Base-by-base conservation (phyloP, 495 filamentous ascomycete genomes). In the Tuber brumale region DNA sequence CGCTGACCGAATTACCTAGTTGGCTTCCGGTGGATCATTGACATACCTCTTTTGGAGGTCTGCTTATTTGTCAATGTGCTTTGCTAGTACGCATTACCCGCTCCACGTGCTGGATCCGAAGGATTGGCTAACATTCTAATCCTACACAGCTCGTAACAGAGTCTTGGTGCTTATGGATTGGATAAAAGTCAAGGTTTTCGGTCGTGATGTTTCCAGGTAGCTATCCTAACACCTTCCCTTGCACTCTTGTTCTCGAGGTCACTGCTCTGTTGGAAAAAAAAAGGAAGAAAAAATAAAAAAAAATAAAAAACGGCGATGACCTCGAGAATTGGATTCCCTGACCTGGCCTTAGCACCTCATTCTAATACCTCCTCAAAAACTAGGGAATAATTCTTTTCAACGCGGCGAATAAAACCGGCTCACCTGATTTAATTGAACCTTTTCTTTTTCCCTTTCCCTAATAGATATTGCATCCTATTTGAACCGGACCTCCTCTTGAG, bases 11-110 rank as follows among this genome's bases (percentile, higher is more conserved):
- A 19, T 39, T 42, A 48, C 70, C 43, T 46, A 80, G 78, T 27
- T 81, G 66, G 81, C 79, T 31, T 78, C 77, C 27, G 76, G 79
- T 73, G 81, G 81, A 48, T 75, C 75, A 16, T 75, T 86, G 75
- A 87, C 86, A 9, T 87, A 88, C 84, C 89, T 97, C 80, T 98
- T 99, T 90, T 99, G 95, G 95, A 88, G 93, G 84, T 94, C 91
- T 83, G 96, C 95, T 72, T 99, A 99, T 85, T 87, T 99, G 85
- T 96, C 92, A 89, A 99, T 99, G 95, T 97, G 94, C 89, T 99
- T 98, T 85, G 97, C 94, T 89, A 93, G 93, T 93, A 89, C 14
- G 27, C 57, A 35, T 35, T 12, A 31, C 57, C 57, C 57, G 3
- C 12, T 35, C 57, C 14, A 27, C 57, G 31, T 31, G 31, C 35